Evolutionary conservation across 1,284 basidiomycete genomes (phyloP).

Genomic region (Caloboletus inedulis): DNA sequence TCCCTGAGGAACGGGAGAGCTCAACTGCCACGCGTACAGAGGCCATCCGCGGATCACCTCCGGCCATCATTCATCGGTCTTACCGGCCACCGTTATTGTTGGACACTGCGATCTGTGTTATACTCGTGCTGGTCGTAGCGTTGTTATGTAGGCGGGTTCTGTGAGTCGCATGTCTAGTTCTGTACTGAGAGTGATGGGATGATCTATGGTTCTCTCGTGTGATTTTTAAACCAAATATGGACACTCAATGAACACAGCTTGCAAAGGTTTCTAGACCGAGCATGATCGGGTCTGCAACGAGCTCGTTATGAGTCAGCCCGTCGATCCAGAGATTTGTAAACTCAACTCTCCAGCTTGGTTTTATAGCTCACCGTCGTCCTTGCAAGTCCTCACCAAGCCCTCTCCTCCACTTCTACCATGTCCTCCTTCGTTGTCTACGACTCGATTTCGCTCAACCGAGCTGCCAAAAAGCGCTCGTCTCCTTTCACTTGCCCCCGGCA

Average conservation of each 20-base stretch:
- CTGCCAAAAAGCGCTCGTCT: slow-evolving; percentile 18
- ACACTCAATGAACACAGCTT: slow-evolving; percentile 19
- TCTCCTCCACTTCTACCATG: slow-evolving; percentile 14
- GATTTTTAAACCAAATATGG: slow-evolving; percentile 6
- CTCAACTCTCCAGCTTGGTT: slow-evolving; percentile 11
- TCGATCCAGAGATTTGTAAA: slow-evolving; percentile 27
- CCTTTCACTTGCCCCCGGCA: slow-evolving; percentile 13
- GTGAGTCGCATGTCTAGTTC: no score
- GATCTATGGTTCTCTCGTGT: no score
- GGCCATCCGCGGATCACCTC: slow-evolving; percentile 21
- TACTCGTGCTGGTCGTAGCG: slow-evolving; percentile 60
- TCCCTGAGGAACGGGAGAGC: slow-evolving; percentile 13
- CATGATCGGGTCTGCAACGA: slow-evolving; percentile 24
- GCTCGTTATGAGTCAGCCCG: slow-evolving; percentile 29
- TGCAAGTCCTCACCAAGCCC: slow-evolving; percentile 14
- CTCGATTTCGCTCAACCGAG: slow-evolving; percentile 1
- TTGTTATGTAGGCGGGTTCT: slow-evolving; percentile 60
- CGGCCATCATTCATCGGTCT: slow-evolving; percentile 14
- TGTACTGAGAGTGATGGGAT: no score
- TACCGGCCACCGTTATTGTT: slow-evolving; percentile 57
- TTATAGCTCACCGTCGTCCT: slow-evolving; percentile 15
- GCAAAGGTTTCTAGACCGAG: slow-evolving; percentile 22
- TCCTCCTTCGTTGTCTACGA: slow-evolving; percentile 16
- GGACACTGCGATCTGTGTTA: slow-evolving; percentile 65
- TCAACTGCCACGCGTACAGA: slow-evolving; percentile 9